Conservation (phyloP, 108 stramenopile species). For the Pseudonitzschia multiseries region DNA sequence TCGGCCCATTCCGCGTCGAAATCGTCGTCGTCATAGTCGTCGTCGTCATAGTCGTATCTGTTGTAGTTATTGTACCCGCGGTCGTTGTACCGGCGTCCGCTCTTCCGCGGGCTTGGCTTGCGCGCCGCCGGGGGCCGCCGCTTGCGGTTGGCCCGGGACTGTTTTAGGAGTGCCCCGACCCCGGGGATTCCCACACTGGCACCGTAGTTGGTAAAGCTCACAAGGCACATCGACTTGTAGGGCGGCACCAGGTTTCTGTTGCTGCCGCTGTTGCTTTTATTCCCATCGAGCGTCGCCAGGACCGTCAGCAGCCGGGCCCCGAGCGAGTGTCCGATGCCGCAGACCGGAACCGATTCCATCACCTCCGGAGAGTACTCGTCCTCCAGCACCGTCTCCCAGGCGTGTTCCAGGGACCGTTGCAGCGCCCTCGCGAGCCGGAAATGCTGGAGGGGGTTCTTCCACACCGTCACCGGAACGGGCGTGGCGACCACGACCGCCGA, state of each 20-base stretch:
- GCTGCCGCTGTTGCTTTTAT: neutral
- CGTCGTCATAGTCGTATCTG: conserved; percentile 23
- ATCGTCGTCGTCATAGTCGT: conserved; percentile 38
- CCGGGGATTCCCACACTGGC: conserved; percentile 60
- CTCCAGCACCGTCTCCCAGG: conserved; percentile 62
- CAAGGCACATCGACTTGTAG: conserved; percentile 44
- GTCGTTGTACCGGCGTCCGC: neutral
- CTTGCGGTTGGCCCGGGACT: conserved; percentile 4
- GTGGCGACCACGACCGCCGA: conserved; percentile 69
- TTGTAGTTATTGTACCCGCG: neutral
- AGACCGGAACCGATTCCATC: conserved; percentile 49
- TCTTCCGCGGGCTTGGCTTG: neutral
- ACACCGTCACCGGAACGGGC: conserved; percentile 64
- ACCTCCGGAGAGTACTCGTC: conserved; percentile 75
- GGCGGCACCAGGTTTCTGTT: conserved; percentile 24
- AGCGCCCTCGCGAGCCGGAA: conserved; percentile 46
- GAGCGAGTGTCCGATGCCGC: conserved; percentile 79
- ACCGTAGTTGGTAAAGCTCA: conserved; percentile 63
- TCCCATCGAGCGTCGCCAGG: conserved; percentile 39
- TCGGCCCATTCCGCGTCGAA: conserved; percentile 70
- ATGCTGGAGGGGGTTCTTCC: conserved; percentile 71
- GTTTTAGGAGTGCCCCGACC: conserved; percentile 28
- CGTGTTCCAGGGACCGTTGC: conserved; percentile 54
- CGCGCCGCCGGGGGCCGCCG: too few species aligned
- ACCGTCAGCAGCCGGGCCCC: conserved; percentile 74